A percentile compares a stretch with the other conserved stretches of the same genome.
These are phyloP conservation scores for Arthrobotrys megalospora DNA, from an alignment of 2,329 filamentous ascomycete genomes.

Conservation along the genomic window DNA sequence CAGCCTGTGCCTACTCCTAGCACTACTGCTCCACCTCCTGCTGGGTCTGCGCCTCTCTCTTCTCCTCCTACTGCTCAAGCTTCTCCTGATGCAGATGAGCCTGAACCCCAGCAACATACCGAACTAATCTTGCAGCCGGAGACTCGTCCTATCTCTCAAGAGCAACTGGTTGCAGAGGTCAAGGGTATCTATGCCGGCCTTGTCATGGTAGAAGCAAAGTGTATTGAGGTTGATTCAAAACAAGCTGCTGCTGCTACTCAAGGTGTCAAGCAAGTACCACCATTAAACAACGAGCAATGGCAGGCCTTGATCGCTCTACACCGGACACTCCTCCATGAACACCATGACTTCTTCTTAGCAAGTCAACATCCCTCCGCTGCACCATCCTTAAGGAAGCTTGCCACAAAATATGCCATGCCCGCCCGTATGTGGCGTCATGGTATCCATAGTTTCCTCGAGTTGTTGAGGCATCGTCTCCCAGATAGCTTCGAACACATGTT, in stretches of 20 bases:
- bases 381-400: slow-evolving; percentile 76
- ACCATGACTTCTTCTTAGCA: slow-evolving; percentile 88
- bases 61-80: slow-evolving; percentile 3
- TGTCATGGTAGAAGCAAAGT: slow-evolving; percentile 88
- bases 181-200: slow-evolving; percentile 87
- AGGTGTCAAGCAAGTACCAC: slow-evolving; percentile 54
- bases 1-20: background rate
- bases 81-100: slow-evolving; percentile 37
- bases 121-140: slow-evolving; percentile 73
- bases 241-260: slow-evolving; percentile 70
- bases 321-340: slow-evolving; percentile 83
- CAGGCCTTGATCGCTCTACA: slow-evolving; percentile 87
- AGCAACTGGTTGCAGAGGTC: slow-evolving; percentile 84
- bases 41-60: slow-evolving; percentile 13
- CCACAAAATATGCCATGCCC: slow-evolving; percentile 89
- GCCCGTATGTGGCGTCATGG: slow-evolving; percentile 94
- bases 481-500: slow-evolving; percentile 89
- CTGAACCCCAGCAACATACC: slow-evolving; percentile 64
- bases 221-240: slow-evolving; percentile 83
- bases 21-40: background rate
- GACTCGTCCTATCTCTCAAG: slow-evolving; percentile 79
- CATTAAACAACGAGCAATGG: slow-evolving; percentile 80
- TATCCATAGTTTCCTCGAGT: slow-evolving; percentile 86
- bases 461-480: slow-evolving; percentile 81
- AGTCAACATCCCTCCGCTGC: slow-evolving; percentile 87